Base-by-base conservation (phyloP, 768 basidiomycete species). In the Phallus indusiatus region DNA sequence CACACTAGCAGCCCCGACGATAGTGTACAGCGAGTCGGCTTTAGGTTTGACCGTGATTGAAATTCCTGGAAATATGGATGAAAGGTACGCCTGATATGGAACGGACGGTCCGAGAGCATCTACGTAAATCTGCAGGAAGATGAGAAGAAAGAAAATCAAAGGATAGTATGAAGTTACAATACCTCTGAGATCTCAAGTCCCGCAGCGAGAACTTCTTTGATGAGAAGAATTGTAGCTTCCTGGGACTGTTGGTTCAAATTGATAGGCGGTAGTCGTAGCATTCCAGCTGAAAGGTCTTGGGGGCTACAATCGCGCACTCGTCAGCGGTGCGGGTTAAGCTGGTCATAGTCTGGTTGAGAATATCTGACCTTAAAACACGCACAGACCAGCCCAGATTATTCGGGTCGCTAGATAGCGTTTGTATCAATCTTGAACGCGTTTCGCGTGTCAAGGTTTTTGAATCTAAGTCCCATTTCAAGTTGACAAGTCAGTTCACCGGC, bases 1-100 rank as follows among this genome's bases (percentile, higher is more conserved):
- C n/a, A 98, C 91, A 69, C 90, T 93, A 1, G 95, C 96, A 6
- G 96, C 96, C 20, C 92, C 88, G 60, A 99, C 96, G 61, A 99
- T 94, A 67, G 94, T 96, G 79, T 83, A 99, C 61, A 90, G 84
- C n/a, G 86, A 85, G 67, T 99, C 96, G 16, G 96, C 96, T 71
- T 99, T 97, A 24, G 84, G 82, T 10, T 85, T 81, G 21, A 99
- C 96, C 0, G 90, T 94, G 69, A 99, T 94, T 46, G 75, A 73
- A 63, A 97, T 88, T 7, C 81, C 84, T 0, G 91, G 90, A 70
- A 97, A 99, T 34, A 85, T 67, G 7, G 78, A 77, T 12, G 88
- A 86, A 1, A 99, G 81, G 66, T 90, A 88, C 21, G 81, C 77
- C 73, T 96, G 84, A 72, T 96, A 98, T 50, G 86, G 85, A 17